A percentile compares a stretch with the other conserved stretches of the same genome.
Evolutionary conservation across 1,284 basidiomycete genomes (phyloP).

Genomic region (Ustilago cynodontis): DNA sequence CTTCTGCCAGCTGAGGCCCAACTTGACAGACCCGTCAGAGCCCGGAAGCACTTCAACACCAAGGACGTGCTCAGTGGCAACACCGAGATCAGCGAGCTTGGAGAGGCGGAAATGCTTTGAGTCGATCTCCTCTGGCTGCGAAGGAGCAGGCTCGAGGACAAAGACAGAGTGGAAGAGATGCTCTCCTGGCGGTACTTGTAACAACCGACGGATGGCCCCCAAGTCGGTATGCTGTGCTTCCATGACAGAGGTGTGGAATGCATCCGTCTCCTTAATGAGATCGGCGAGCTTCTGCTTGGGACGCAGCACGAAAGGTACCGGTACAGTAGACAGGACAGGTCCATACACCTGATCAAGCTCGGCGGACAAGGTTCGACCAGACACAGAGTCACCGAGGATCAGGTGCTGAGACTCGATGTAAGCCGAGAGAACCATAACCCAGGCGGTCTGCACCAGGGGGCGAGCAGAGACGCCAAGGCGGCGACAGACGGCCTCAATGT

Average conservation of each 20-base stretch:
- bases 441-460: constrained; percentile 68
- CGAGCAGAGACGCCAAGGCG: constrained; percentile 62
- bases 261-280: constrained; percentile 44
- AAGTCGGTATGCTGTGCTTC: constrained; percentile 52
- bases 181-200: constrained; percentile 55
- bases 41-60: constrained; percentile 60
- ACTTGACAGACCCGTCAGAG: constrained; percentile 35
- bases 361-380: constrained; percentile 50
- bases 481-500: constrained; percentile 50
- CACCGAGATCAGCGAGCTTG: constrained; percentile 51
- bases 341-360: constrained; percentile 57
- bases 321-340: constrained; percentile 64
- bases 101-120: constrained; percentile 23
- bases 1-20: constrained; percentile 53
- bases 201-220: constrained; percentile 58
- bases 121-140: constrained; percentile 5
- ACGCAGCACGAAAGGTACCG: constrained; percentile 56
- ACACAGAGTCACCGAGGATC: constrained; percentile 66
- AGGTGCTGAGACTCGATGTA: constrained; percentile 62
- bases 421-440: constrained; percentile 64
- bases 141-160: constrained; percentile 60
- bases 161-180: constrained; percentile 67
- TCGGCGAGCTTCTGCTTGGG: constrained; percentile 26
- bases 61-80: constrained; percentile 63
- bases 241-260: constrained; percentile 51